Base-by-base conservation (phyloP, 2,329 filamentous ascomycete genomes). In the Conoideocrella luteorostrata region DNA sequence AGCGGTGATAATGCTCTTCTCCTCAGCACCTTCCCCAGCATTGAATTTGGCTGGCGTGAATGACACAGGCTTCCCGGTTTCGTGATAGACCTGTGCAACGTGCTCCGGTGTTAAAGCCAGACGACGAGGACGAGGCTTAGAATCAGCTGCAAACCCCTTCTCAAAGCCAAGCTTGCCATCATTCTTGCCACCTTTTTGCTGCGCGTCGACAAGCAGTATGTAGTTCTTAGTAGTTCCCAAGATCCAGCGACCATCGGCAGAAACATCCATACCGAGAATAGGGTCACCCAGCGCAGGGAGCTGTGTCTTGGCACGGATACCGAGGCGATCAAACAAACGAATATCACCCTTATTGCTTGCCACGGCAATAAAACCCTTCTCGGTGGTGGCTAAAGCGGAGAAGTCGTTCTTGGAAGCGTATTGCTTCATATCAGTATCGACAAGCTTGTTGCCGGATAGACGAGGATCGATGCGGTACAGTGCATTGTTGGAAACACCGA, bases 111-210 rank as follows among this genome's bases (percentile, higher is more conserved):
- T 90, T 29, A 98, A 76, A 11, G 84, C 88, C 10, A 98, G 80
- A 53, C 93, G 88, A 43, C 88, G 85, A 28, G 93, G 93, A 56
- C 95, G 88, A 2, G 93, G 93, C 66, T 98, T 98, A 17, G 83
- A 78, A 61, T 96, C 90, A 52, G 95, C 94, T 3, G 86, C 82
- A 57, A 98, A 98, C 0, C 88, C 74, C 62, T 86, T 90, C 66
- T 98, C 90, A 59, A 98, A 98, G 2, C 93, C 93, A n/a, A 98
- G 82, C 66, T 95, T 95, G 60, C 93, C 93, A 60, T 93, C 88
- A 52, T 97, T 95, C 74, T 96, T 97, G 62, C 93, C 93, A 1
- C 83, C 78, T 60, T 93, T 89, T 60, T 98, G 93, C 54, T 91
- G 68, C 1, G 89, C 81, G 59, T 98, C 93, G 50, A 98, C 88